Evolutionary conservation across 2,329 filamentous ascomycete species (phyloP).

Genomic region (Diaporthe helianthi): DNA sequence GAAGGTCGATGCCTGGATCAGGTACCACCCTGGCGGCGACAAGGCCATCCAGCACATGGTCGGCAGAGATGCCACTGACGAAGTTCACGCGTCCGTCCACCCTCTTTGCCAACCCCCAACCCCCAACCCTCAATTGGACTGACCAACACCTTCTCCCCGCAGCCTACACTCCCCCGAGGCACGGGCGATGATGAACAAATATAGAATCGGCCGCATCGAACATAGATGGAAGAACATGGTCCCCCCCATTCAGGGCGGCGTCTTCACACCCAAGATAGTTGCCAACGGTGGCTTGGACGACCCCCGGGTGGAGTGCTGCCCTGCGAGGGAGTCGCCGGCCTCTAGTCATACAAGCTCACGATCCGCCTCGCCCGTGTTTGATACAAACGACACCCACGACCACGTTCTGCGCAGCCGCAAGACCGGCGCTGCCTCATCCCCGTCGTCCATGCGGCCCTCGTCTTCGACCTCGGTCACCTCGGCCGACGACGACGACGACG

Average conservation of each 20-base stretch:
- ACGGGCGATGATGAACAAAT: constrained; percentile 76
- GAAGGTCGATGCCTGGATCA: constrained; percentile 87
- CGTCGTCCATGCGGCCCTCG: constrained; percentile 43
- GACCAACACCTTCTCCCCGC: constrained; percentile 20
- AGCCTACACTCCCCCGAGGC: constrained; percentile 86
- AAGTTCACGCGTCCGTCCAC: constrained; percentile 80
- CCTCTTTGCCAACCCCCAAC: background rate
- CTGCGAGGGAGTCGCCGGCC: constrained; percentile 33
- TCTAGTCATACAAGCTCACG: constrained; percentile 36
- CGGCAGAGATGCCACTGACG: constrained; percentile 91
- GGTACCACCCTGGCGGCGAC: constrained; percentile 90
- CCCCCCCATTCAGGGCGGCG: constrained; percentile 90
- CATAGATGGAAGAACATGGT: constrained; percentile 87
- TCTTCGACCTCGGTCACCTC: constrained; percentile 69
- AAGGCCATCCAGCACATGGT: constrained; percentile 94
- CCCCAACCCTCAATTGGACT: constrained; percentile 2
- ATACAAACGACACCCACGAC: constrained; percentile 40
- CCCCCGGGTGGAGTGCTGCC: constrained; percentile 37
- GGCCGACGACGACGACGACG: constrained; percentile 50
- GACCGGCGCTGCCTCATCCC: constrained; percentile 38
- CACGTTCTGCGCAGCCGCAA: constrained; percentile 47
- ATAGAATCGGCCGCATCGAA: constrained; percentile 82
- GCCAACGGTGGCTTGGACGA: constrained; percentile 45
- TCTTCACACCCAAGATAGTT: constrained; percentile 62
- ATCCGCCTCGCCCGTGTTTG: constrained; percentile 65